Base-by-base conservation (phyloP, 345 rosid species). In the Eucalyptus tenuipes region DNA sequence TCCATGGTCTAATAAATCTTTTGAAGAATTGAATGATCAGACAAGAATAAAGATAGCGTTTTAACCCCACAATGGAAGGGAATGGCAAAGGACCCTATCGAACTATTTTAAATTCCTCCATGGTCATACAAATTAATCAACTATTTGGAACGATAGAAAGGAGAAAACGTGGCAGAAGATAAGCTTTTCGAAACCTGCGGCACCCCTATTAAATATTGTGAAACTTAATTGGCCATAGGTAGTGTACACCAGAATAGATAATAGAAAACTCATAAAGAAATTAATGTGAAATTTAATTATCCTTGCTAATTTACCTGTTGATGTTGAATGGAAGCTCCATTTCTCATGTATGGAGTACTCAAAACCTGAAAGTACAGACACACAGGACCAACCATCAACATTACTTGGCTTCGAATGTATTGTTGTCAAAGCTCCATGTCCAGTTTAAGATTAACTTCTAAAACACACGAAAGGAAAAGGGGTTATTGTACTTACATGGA, bases 271-370 rank as follows among this genome's bases (percentile, higher is more conserved):
- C 33, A 17, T 8, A 45, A 49, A 48, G 86, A 29, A 10, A 47
- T 25, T 11, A 44, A 59, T 40, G 48, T 37, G n/a, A 14, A 37
- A 49, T 24, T 86, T 12, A 40, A 15, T 13, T 27, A 57, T 17
- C 10, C 25, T 57, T 86, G 52, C 49, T 68, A 10, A 24, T 57
- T 57, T 93, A 95, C 98, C 97, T 96, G 99, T 88, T 94, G 94
- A 87, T 93, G 97, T 90, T 91, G 96, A 88, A 90, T 87, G 88
- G 93, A 91, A 92, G 91, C 91, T 91, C 91, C 95, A 87, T 93
- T 92, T 91, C 95, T 93, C 96, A 93, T 92, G 89, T 95, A 94
- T 89, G 95, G 95, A 79, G 91, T 90, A 90, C 93, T 93, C 47
- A 95, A 90, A 85, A 91, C 95, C 99, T 97, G 90, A 91, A 37